Evolutionary conservation across 1,139 yeast species (phyloP).

Genomic region (Saccharomyces uvarum): DNA sequence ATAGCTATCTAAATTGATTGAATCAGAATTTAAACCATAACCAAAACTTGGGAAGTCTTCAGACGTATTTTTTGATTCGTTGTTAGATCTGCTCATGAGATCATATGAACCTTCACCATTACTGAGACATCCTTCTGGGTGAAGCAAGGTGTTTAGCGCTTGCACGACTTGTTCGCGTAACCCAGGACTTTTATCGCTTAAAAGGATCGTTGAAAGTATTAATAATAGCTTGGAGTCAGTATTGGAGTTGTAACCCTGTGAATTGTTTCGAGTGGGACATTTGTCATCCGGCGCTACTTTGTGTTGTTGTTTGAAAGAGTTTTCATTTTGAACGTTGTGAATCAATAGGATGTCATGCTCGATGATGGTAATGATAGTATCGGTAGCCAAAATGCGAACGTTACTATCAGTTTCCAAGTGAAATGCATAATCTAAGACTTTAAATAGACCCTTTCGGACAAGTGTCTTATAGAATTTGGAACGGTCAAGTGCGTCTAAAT

Average conservation of each 20-base stretch:
- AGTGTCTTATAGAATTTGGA: slow-evolving; percentile 57
- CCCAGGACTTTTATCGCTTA: slow-evolving; percentile 62
- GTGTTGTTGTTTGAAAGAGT: slow-evolving; percentile 6
- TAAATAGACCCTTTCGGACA: slow-evolving; percentile 62
- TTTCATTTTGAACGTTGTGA: slow-evolving; percentile 34
- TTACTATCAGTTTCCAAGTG: slow-evolving; percentile 42
- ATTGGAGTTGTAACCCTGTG: not conserved
- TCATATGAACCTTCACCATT: slow-evolving; percentile 12
- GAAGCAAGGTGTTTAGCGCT: slow-evolving; percentile 67
- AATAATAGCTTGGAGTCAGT: slow-evolving; percentile 53
- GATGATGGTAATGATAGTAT: slow-evolving; percentile 68
- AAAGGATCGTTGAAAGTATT: slow-evolving; percentile 53
- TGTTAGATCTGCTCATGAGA: not conserved
- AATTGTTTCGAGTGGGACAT: not conserved
- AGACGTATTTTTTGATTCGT: not conserved
- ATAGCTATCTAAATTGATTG: slow-evolving; percentile 10
- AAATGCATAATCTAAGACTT: slow-evolving; percentile 66
- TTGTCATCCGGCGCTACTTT: not conserved
- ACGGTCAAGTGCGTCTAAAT: slow-evolving; percentile 55
- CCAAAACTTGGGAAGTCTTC: not conserved
- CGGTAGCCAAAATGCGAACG: slow-evolving; percentile 69
- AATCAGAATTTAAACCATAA: slow-evolving; percentile 7
- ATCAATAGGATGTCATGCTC: slow-evolving; percentile 76
- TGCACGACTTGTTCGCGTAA: slow-evolving; percentile 76
- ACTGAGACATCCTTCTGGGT: slow-evolving; percentile 40